phyloP scores from a whole-genome alignment of 2,329 filamentous ascomycete genomes.

The Aspergillus sergii region DNA sequence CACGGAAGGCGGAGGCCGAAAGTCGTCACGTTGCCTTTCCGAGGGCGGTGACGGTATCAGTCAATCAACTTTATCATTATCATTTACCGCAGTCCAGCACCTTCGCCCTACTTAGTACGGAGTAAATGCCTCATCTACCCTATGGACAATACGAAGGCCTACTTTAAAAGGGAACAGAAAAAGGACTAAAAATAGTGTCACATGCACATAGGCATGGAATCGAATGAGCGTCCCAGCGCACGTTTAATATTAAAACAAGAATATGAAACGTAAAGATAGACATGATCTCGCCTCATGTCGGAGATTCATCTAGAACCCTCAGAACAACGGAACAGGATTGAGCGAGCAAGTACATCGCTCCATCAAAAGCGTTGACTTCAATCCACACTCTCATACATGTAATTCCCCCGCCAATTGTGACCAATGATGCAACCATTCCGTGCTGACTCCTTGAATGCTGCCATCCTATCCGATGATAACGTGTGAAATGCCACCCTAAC shows the following conservation, averaged over 20 bases:
- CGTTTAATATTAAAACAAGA: conserved; percentile 24
- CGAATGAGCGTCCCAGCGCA: conserved; percentile 24
- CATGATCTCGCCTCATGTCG: conserved; percentile 6
- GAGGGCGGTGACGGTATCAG: conserved; percentile 9
- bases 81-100: neutral
- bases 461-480: conserved; percentile 18
- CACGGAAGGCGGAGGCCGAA: conserved; percentile 12
- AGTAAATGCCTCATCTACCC: neutral
- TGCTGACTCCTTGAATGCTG: conserved; percentile 26
- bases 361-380: conserved; percentile 10
- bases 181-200: neutral
- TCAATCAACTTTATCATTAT: neutral
- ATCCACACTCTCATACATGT: conserved; percentile 6
- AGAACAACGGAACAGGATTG: conserved; percentile 1
- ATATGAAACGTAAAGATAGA: conserved; percentile 21
- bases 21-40: conserved; percentile 29
- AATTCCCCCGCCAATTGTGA: conserved; percentile 20
- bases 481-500: conserved; percentile 15
- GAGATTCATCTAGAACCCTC: conserved; percentile 16
- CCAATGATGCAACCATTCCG: conserved; percentile 23
- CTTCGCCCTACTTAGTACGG: neutral
- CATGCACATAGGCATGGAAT: conserved; percentile 4
- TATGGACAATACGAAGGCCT: neutral
- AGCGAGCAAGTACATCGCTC: conserved; percentile 11
- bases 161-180: neutral